Base-by-base conservation (phyloP, 176 grass and related monocot genomes). In the Avena sativa region DNA sequence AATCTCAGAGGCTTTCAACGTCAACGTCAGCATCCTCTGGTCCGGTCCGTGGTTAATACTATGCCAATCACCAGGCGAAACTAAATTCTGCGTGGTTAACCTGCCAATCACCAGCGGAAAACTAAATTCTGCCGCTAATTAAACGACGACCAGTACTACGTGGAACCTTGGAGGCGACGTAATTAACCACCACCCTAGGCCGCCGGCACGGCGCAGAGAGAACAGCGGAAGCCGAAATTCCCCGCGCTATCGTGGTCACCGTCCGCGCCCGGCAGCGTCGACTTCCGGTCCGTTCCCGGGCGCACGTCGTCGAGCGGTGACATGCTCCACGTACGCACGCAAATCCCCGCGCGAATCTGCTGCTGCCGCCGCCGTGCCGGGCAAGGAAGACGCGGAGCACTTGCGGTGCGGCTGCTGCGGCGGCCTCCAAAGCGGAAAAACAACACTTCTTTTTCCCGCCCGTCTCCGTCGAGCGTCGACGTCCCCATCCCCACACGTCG, bases 371-470 rank as follows among this genome's bases (percentile, higher is more conserved):
- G 63, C 85, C 84, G 89, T 81, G 89, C 49, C 69, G 52, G 21
- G 50, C 81, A 85, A 85, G 85, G 76, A 91, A 87, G 85, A 38
- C 75, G 75, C 86, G 81, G 59, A 10, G 81, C 76, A 64, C 61
- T 64, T 28, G 61, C 60, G 20, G 58, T 61, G 58, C 60, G 57
- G 59, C 59, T 61, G 59, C 46, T 11, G 84, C 71, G 59, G 88
- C 84, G 55, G 10, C 64, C 36, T 15, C 83, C 17, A 62, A 12
- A 8, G 19, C 32, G 12, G 20, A 58, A 47, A 14, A 65, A 74
- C 3, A 77, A 20, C 72, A 7, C 61, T 20, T 70, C 9, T 23
- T 67, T 68, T 84, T 40, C 9, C 12, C 4, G 12, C 56, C 0
- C 30, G 48, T 36, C 68, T 0, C 32, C 75, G 5, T 76, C 89